Evolutionary conservation across 768 basidiomycete genomes (phyloP).

Genomic region (Lyophyllum atratum): DNA sequence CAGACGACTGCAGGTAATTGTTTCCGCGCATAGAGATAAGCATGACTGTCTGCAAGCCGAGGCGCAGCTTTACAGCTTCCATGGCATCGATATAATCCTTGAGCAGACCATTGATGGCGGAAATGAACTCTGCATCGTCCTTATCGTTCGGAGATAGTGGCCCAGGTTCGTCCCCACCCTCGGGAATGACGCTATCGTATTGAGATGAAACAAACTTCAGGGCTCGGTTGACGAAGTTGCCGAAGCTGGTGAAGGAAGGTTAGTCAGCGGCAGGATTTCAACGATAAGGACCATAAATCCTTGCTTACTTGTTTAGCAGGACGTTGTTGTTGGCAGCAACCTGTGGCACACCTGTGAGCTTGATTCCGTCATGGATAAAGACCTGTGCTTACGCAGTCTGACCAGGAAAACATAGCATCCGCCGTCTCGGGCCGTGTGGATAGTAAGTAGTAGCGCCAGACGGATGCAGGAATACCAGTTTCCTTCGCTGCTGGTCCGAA

Average conservation of each 20-base stretch:
- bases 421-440: constrained; percentile 91
- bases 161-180: constrained; percentile 69
- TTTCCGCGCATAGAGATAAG: constrained; percentile 87
- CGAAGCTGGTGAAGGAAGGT: constrained; percentile 59
- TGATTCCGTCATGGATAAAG: not conserved
- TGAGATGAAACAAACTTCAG: constrained; percentile 92
- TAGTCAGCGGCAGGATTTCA: not conserved
- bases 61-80: constrained; percentile 89
- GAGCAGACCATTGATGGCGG: constrained; percentile 76
- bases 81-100: constrained; percentile 83
- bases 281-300: not conserved
- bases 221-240: constrained; percentile 95
- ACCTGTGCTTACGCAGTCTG: constrained; percentile 71
- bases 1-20: constrained; percentile 90
- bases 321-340: constrained; percentile 92
- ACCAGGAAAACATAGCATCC: constrained; percentile 97
- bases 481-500: constrained; percentile 95
- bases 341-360: constrained; percentile 35
- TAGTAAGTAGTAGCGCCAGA: constrained; percentile 96
- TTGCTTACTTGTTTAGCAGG: constrained; percentile 83
- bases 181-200: constrained; percentile 79
- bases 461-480: constrained; percentile 89
- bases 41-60: constrained; percentile 89
- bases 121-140: constrained; percentile 73
- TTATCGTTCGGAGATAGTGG: constrained; percentile 69